Conservation (phyloP, 352 stramenopile genomes). For the Pythium brachiatum region DNA sequence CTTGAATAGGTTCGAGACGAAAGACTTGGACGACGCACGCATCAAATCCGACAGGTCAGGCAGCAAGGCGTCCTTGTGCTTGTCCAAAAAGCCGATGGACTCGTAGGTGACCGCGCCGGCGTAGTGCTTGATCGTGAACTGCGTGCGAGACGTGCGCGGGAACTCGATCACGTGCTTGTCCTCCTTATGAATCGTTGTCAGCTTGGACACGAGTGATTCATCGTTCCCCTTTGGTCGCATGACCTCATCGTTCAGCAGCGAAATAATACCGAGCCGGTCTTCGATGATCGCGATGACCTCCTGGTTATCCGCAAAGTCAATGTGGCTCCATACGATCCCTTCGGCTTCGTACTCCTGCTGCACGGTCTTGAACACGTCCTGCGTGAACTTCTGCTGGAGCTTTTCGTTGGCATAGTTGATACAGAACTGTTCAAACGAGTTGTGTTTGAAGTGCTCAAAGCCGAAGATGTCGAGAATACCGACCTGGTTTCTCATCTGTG, state of each 20-base stretch:
- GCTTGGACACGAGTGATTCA: conserved; percentile 74
- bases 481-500: conserved; percentile 57
- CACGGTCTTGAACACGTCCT: conserved; percentile 89
- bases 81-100: conserved; percentile 92
- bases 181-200: conserved; percentile 74
- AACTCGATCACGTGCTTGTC: conserved; percentile 80
- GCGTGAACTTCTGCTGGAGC: conserved; percentile 91
- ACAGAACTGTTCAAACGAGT: conserved; percentile 93
- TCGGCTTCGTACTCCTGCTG: conserved; percentile 88
- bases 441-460: conserved; percentile 94
- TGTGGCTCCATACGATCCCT: conserved; percentile 92
- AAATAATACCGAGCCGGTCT: conserved; percentile 85
- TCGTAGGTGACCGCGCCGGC: conserved; percentile 92
- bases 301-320: conserved; percentile 90
- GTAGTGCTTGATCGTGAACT: conserved; percentile 95
- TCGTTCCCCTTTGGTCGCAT: conserved; percentile 88
- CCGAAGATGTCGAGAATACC: conserved; percentile 95
- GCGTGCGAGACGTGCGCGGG: conserved; percentile 63
- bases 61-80: conserved; percentile 93
- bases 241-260: conserved; percentile 87
- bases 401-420: conserved; percentile 94
- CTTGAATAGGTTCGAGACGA: conserved; percentile 53
- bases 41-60: conserved; percentile 91
- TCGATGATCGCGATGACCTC: conserved; percentile 88
- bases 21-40: conserved; percentile 59